Base-by-base conservation (phyloP, 805 yeast species). In the Hemisphaericaspora nanyangensis region DNA sequence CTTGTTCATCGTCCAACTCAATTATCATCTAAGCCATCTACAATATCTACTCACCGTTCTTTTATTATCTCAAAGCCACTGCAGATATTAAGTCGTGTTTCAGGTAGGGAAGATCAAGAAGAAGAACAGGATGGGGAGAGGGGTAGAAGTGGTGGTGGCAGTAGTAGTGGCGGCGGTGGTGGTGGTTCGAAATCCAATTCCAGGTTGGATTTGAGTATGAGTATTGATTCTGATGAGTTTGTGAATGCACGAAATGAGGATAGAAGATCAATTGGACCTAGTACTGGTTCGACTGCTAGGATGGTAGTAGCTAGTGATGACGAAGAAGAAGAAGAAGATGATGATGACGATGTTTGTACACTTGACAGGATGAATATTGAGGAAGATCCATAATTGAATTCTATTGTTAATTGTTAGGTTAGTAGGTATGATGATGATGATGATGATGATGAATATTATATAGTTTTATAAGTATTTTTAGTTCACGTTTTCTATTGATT, bases 21-120 rank as follows among this genome's bases (percentile, higher is more conserved):
- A 26, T 12, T 12, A 11, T 22, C 25, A 22, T 7, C 10, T 10
- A 22, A 10, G 25, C 31, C 12, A 22, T 18, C 31, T 15, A 22
- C 20, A 26, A 30, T 17, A 38, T 18, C 37, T 29, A 25, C 13
- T 29, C 42, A 19, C 31, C 42, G 5, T n/a, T 37, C 42, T 18
- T 39, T 37, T 33, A 39, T 38, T 15, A 54, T 43, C 37, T 25
- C 50, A 7, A 43, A 49, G 31, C 61, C 62, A 16, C 58, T 55
- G 58, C 58, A 55, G 30, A 53, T 56, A 3, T 45, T 57, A 28
- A 50, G 52, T 37, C 50, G 46, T 35, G 48, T 43, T 7, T 34
- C 8, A 17, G n/a, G n/a, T n/a, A 22, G 26, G 26, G 26, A 22
- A 22, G 26, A 22, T 22, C 12, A 22, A 8, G 26, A 19, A 19